Conservation (phyloP, 352 stramenopile genomes). For the Phytophthora kernoviae region DNA sequence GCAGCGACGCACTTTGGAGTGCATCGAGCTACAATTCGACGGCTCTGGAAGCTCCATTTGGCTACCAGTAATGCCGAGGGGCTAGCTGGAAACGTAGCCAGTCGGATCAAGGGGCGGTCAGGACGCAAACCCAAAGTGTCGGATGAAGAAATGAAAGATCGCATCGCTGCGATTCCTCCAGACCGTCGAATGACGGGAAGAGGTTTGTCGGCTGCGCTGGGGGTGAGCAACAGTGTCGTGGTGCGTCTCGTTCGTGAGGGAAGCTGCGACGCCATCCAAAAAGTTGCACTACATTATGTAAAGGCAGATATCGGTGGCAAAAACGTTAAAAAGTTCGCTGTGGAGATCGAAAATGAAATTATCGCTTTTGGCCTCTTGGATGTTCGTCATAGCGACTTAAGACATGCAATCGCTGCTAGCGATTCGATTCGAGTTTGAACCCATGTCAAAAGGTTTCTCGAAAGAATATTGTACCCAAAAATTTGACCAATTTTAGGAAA, state of each 20-base stretch:
- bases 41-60: conserved; percentile 38
- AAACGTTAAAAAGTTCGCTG: background rate
- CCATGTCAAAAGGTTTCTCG: too few species aligned
- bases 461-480: too few species aligned
- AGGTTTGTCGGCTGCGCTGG: conserved; percentile 31
- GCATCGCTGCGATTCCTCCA: conserved; percentile 29
- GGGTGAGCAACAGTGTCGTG: conserved; percentile 42
- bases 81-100: conserved; percentile 32
- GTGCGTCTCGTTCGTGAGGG: conserved; percentile 38
- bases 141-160: conserved; percentile 38
- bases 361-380: too few species aligned
- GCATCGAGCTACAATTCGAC: conserved; percentile 37
- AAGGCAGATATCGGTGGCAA: background rate
- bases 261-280: conserved; percentile 42
- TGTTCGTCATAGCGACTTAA: too few species aligned
- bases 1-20: conserved; percentile 38
- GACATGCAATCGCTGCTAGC: too few species aligned
- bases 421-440: too few species aligned
- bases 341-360: too few species aligned
- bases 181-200: conserved; percentile 40
- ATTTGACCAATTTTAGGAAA: too few species aligned
- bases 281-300: conserved; percentile 47
- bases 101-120: conserved; percentile 38
- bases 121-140: conserved; percentile 40
- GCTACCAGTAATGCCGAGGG: conserved; percentile 20